phyloP scores from a whole-genome alignment of 352 stramenopile genomes.

The Phytophthora sojae region DNA sequence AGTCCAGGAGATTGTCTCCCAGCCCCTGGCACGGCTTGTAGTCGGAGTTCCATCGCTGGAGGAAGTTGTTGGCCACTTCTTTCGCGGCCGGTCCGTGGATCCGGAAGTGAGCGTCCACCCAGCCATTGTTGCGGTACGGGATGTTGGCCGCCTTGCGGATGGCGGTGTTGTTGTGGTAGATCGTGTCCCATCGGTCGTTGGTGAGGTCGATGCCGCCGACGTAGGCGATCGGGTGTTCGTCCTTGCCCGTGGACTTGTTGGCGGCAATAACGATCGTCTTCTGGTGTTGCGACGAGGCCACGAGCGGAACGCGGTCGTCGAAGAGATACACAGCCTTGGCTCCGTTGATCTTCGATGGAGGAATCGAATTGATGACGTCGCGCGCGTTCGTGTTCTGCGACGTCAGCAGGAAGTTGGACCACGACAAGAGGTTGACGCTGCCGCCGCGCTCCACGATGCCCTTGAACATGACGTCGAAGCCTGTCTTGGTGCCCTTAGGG shows the following conservation, averaged over 20 bases:
- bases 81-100: slow-evolving; percentile 53
- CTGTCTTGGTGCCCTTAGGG: slow-evolving; percentile 22
- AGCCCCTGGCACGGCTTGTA: slow-evolving; percentile 29
- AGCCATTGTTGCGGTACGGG: slow-evolving; percentile 48
- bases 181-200: slow-evolving; percentile 66
- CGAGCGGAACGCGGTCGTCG: slow-evolving; percentile 49
- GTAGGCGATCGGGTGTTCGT: slow-evolving; percentile 53
- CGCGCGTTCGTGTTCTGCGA: slow-evolving; percentile 45
- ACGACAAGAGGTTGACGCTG: slow-evolving; percentile 49
- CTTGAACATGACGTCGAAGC: slow-evolving; percentile 36
- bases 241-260: not conserved
- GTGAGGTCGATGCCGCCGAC: slow-evolving; percentile 63
- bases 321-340: slow-evolving; percentile 51
- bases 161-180: slow-evolving; percentile 49
- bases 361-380: slow-evolving; percentile 48
- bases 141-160: slow-evolving; percentile 43
- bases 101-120: slow-evolving; percentile 57
- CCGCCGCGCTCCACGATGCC: slow-evolving; percentile 38
- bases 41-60: slow-evolving; percentile 60
- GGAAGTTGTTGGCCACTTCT: slow-evolving; percentile 68
- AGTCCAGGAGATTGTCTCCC: slow-evolving; percentile 48
- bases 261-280: slow-evolving; percentile 51
- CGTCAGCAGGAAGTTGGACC: slow-evolving; percentile 49
- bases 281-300: slow-evolving; percentile 54
- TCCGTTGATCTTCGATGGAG: slow-evolving; percentile 22